phyloP scores from a whole-genome alignment of 257 asterid genomes.

The Solanum ahanhuiri region DNA sequence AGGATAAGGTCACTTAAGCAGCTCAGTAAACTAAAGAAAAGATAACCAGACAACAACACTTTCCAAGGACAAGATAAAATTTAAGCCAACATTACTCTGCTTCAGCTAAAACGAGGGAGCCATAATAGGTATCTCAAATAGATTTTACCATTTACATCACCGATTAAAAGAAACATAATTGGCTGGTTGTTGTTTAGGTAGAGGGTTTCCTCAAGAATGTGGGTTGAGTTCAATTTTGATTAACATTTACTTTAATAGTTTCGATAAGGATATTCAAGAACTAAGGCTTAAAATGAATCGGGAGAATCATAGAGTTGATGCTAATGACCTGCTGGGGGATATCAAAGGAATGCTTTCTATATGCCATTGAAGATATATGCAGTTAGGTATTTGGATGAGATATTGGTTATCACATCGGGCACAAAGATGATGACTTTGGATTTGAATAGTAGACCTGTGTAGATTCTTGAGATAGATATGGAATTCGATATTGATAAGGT shows the following conservation, averaged over 20 bases:
- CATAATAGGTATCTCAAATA: too few species aligned
- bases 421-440: conserved; percentile 52
- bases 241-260: conserved; percentile 47
- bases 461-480: conserved; percentile 36
- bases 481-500: conserved; percentile 45
- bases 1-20: too few species aligned
- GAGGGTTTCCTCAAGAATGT: conserved; percentile 84
- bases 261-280: conserved; percentile 68
- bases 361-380: conserved; percentile 74
- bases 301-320: conserved; percentile 36
- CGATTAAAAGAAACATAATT: conserved; percentile 18
- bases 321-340: conserved; percentile 17
- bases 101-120: too few species aligned
- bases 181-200: conserved; percentile 46
- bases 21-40: too few species aligned
- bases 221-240: conserved; percentile 59
- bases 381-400: conserved; percentile 75
- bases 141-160: too few species aligned
- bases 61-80: too few species aligned
- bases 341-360: conserved; percentile 22
- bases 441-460: conserved; percentile 42
- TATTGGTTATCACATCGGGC: conserved; percentile 64
- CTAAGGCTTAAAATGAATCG: conserved; percentile 28
- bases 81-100: too few species aligned
- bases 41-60: too few species aligned